Conservation (phyloP, 2,329 filamentous ascomycete species). For the Keithomyces neogunnii region DNA sequence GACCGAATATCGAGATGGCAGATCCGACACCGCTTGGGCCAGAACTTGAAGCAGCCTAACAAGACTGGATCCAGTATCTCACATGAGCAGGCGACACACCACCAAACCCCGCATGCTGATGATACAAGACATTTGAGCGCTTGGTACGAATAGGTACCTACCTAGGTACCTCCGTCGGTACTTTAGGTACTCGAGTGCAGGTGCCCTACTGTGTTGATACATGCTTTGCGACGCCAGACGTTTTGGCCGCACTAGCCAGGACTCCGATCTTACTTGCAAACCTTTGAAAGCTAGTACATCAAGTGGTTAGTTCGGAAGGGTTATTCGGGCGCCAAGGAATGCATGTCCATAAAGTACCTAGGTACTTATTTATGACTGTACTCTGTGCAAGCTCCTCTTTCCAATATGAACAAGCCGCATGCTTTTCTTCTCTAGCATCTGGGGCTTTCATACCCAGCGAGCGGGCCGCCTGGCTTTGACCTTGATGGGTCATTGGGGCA, state of each 20-base stretch:
- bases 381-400: no score
- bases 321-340: neutral
- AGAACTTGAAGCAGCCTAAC: neutral
- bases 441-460: no score
- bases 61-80: neutral
- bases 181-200: neutral
- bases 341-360: no score
- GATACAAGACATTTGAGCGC: neutral
- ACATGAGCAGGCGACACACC: constrained; percentile 2
- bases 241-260: no score
- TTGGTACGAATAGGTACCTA: no score
- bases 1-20: neutral
- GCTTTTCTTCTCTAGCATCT: no score
- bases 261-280: no score
- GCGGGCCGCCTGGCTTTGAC: no score
- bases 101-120: neutral
- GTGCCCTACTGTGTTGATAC: neutral
- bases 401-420: no score
- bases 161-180: neutral
- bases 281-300: no score
- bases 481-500: neutral
- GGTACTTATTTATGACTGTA: no score
- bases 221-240: no score
- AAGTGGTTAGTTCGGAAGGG: neutral
- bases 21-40: neutral